Conservation (phyloP, 176 grass and related monocot species). For the Eleusine indica region DNA sequence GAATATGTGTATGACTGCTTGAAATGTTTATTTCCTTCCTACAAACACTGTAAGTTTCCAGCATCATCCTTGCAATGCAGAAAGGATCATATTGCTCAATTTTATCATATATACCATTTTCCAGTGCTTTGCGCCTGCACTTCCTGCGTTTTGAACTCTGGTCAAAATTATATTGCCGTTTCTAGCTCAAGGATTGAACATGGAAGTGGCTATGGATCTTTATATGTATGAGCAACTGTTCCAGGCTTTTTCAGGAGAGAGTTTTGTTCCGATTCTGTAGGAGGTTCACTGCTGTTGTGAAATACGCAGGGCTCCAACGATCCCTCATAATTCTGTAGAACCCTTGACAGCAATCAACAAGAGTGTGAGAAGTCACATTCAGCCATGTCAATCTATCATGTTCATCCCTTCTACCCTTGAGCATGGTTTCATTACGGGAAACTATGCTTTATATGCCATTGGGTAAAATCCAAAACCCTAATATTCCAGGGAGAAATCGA, state of each 20-base stretch:
- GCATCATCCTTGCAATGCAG: background rate
- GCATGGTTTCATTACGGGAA: background rate
- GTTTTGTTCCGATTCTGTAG: background rate
- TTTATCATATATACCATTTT: background rate
- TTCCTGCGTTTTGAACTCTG: background rate
- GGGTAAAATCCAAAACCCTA: too few relatives aligned
- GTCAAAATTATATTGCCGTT: background rate
- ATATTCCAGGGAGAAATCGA: background rate
- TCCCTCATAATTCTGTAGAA: background rate
- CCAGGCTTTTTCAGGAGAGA: background rate
- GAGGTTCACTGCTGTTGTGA: too few relatives aligned
- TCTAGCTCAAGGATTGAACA: background rate
- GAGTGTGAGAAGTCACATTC: background rate
- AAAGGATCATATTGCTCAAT: background rate
- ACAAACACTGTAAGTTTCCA: background rate
- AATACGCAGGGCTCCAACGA: too few relatives aligned
- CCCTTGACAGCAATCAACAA: background rate
- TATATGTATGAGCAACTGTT: background rate
- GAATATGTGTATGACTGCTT: background rate
- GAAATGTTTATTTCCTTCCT: background rate
- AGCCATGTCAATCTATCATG: constrained; percentile 1
- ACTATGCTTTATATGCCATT: background rate
- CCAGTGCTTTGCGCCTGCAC: background rate
- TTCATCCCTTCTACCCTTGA: background rate
- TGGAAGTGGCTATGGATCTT: background rate